Evolutionary conservation across 768 basidiomycete genomes (phyloP).

Genomic region (Leucosporidium scottii): DNA sequence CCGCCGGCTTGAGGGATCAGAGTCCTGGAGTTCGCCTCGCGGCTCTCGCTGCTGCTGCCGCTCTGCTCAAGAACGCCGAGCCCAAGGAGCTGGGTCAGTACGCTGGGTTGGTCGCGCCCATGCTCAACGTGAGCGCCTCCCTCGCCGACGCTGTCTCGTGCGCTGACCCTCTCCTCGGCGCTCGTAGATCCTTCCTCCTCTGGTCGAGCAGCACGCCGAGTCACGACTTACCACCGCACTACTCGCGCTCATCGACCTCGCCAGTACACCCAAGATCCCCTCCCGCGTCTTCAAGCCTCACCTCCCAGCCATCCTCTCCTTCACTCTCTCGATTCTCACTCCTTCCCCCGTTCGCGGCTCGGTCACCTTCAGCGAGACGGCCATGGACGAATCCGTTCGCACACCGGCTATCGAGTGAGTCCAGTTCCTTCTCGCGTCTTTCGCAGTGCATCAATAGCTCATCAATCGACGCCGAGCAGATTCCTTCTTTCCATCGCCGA

Average conservation of each 20-base stretch:
- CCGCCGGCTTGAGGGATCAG: neutral
- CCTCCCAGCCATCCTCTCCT: slow-evolving; percentile 58
- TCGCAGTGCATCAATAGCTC: neutral
- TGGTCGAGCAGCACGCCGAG: slow-evolving; percentile 50
- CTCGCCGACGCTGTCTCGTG: neutral
- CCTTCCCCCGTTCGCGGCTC: neutral
- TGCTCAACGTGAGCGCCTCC: slow-evolving; percentile 51
- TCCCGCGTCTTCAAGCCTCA: slow-evolving; percentile 61
- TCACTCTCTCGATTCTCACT: slow-evolving; percentile 38
- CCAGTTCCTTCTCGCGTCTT: neutral
- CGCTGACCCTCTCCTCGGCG: neutral
- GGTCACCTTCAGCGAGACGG: neutral
- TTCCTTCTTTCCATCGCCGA: slow-evolving; percentile 77
- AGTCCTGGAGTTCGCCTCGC: neutral
- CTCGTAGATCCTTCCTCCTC: slow-evolving; percentile 52
- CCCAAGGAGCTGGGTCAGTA: neutral
- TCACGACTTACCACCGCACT: neutral
- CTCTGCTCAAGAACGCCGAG: neutral
- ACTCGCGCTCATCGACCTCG: neutral
- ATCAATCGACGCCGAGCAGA: slow-evolving; percentile 58
- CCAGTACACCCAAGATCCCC: slow-evolving; percentile 2
- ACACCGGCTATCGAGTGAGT: neutral
- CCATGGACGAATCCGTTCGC: neutral
- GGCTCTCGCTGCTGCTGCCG: neutral
- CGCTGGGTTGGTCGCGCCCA: slow-evolving; percentile 55